phyloP scores from a whole-genome alignment of 371 early-diverging fungal species.

The Syncephalastrum racemosum region DNA sequence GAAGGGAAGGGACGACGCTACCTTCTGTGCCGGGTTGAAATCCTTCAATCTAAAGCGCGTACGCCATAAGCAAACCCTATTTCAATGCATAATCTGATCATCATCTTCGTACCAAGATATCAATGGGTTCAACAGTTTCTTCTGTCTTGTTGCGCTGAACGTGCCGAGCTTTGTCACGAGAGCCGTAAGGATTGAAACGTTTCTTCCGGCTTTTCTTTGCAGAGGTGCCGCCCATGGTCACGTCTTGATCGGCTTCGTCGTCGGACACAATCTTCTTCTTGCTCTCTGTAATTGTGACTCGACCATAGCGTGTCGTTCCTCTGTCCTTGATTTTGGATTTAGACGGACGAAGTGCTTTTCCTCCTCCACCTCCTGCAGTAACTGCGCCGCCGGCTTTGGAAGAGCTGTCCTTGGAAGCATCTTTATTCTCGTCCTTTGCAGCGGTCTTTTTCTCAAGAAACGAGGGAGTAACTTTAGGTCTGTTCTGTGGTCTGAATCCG shows the following conservation, averaged over 20 bases:
- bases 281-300: too few relatives aligned
- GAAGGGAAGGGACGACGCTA: slow-evolving; percentile 32
- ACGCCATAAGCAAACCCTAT: neutral
- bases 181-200: slow-evolving; percentile 42
- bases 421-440: too few relatives aligned
- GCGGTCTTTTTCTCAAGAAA: too few relatives aligned
- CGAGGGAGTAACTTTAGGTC: too few relatives aligned
- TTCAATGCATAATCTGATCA: neutral
- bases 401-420: too few relatives aligned
- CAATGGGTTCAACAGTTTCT: slow-evolving; percentile 21
- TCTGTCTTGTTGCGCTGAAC: slow-evolving; percentile 11
- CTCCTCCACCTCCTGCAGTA: too few relatives aligned
- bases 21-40: slow-evolving; percentile 36
- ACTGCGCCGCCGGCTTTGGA: too few relatives aligned
- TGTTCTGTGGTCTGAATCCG: too few relatives aligned
- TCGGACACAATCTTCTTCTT: neutral
- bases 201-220: slow-evolving; percentile 26
- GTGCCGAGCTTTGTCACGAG: slow-evolving; percentile 18
- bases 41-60: slow-evolving; percentile 26
- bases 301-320: too few relatives aligned
- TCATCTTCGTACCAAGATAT: slow-evolving; percentile 27
- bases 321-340: too few relatives aligned
- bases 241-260: slow-evolving; percentile 27
- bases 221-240: slow-evolving; percentile 35
- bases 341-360: too few relatives aligned